phyloP scores from a whole-genome alignment of 1,284 basidiomycete genomes.

The Ustanciosporium gigantosporum region DNA sequence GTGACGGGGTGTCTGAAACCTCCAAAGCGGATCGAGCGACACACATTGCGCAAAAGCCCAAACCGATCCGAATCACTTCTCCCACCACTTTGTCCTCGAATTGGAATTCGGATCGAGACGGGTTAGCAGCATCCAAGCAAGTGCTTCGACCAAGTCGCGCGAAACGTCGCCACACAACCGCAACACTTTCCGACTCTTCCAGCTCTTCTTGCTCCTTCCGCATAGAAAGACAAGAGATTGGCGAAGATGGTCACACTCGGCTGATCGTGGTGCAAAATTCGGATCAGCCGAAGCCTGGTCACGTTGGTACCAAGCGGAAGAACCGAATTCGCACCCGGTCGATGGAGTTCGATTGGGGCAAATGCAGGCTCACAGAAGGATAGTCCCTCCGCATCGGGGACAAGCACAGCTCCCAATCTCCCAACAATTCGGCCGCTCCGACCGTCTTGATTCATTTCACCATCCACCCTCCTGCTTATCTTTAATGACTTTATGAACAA shows the following conservation, averaged over 20 bases:
- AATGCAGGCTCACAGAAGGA: neutral
- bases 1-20: too few relatives aligned
- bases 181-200: neutral
- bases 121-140: constrained; percentile 1
- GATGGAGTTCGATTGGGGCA: neutral
- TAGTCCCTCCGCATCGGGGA: too few relatives aligned
- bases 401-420: too few relatives aligned
- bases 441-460: too few relatives aligned
- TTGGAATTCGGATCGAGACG: constrained; percentile 17
- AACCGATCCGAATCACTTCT: neutral
- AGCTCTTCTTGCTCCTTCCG: constrained; percentile 3
- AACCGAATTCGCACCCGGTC: neutral
- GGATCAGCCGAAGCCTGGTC: neutral
- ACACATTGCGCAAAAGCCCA: too few relatives aligned
- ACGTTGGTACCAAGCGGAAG: neutral
- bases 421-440: too few relatives aligned
- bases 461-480: too few relatives aligned
- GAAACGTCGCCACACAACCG: neutral
- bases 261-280: constrained; percentile 17
- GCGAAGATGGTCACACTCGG: constrained; percentile 9
- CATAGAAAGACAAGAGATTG: constrained; percentile 12
- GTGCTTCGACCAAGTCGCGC: too few relatives aligned
- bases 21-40: too few relatives aligned
- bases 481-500: neutral
- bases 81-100: neutral